A percentile compares a stretch with the other conserved stretches of the same genome.
phyloP scores from a whole-genome alignment of 495 filamentous ascomycete genomes.

The Hamigera avellanea region DNA sequence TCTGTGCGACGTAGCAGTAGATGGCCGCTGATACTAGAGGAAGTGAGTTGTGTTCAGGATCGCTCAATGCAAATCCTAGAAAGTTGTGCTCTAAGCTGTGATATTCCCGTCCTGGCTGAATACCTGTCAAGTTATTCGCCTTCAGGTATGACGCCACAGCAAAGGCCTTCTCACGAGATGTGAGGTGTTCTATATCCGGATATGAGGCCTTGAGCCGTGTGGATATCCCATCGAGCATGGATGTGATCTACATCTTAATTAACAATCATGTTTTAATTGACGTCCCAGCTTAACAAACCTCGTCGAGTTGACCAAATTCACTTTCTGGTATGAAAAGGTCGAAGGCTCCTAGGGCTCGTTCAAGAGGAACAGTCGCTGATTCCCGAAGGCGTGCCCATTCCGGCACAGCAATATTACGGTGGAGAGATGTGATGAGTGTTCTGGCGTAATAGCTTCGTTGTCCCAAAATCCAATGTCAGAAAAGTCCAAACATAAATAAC shows the following conservation, averaged over 20 bases:
- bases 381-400: constrained; percentile 54
- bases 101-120: constrained; percentile 52
- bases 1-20: constrained; percentile 54
- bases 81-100: constrained; percentile 75
- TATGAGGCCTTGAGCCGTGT: constrained; percentile 35
- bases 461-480: not conserved
- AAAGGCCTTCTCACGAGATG: constrained; percentile 55
- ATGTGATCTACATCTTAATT: constrained; percentile 35
- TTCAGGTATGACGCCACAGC: constrained; percentile 54
- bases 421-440: constrained; percentile 63
- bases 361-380: constrained; percentile 47
- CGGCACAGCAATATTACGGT: constrained; percentile 64
- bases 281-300: constrained; percentile 52
- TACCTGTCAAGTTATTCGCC: constrained; percentile 53
- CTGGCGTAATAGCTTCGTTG: constrained; percentile 57
- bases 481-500: too few species aligned
- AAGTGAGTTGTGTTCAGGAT: constrained; percentile 55
- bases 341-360: constrained; percentile 66
- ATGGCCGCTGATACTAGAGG: constrained; percentile 70
- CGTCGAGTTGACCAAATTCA: constrained; percentile 56
- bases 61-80: constrained; percentile 55
- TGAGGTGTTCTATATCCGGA: constrained; percentile 36
- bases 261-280: not conserved
- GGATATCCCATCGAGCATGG: constrained; percentile 52
- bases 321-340: constrained; percentile 77